phyloP scores from a whole-genome alignment of 2,329 filamentous ascomycete genomes.

The Fonsecaea erecta region DNA sequence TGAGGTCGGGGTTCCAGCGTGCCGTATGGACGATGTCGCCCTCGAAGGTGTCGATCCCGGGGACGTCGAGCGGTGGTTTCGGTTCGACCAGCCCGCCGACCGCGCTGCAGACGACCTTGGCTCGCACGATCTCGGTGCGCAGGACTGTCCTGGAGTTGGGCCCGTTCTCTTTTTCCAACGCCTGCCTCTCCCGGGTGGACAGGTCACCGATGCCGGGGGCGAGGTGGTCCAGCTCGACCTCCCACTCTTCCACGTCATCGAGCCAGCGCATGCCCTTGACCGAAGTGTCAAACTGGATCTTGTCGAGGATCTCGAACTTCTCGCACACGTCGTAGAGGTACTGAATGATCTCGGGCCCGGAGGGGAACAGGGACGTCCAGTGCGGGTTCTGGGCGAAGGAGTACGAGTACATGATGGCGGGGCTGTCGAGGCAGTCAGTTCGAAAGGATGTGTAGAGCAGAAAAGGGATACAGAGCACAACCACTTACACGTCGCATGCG shows the following conservation, averaged over 20 bases:
- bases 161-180: constrained; percentile 52
- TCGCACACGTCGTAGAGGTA: constrained; percentile 61
- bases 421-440: constrained; percentile 45
- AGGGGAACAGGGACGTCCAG: constrained; percentile 57
- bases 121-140: constrained; percentile 57
- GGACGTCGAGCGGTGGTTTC: constrained; percentile 53
- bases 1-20: constrained; percentile 55
- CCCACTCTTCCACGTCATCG: constrained; percentile 60
- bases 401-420: constrained; percentile 61
- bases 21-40: constrained; percentile 64
- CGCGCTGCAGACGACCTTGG: constrained; percentile 60
- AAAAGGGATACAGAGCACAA: neutral
- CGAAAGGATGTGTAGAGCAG: neutral
- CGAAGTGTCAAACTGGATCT: constrained; percentile 63
- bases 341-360: constrained; percentile 55
- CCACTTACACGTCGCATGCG: constrained; percentile 59
- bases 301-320: constrained; percentile 58
- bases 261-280: constrained; percentile 59
- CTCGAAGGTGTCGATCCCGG: constrained; percentile 59
- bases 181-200: constrained; percentile 52
- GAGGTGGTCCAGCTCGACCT: constrained; percentile 57
- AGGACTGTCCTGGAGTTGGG: constrained; percentile 52
- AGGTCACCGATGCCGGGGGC: constrained; percentile 60
- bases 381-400: constrained; percentile 59
- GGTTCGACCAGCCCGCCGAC: constrained; percentile 61